Evolutionary conservation across 108 stramenopile genomes (phyloP), one percentile per base, ranked within the genome.

Genomic region (Cylindrotheca closterium): DNA sequence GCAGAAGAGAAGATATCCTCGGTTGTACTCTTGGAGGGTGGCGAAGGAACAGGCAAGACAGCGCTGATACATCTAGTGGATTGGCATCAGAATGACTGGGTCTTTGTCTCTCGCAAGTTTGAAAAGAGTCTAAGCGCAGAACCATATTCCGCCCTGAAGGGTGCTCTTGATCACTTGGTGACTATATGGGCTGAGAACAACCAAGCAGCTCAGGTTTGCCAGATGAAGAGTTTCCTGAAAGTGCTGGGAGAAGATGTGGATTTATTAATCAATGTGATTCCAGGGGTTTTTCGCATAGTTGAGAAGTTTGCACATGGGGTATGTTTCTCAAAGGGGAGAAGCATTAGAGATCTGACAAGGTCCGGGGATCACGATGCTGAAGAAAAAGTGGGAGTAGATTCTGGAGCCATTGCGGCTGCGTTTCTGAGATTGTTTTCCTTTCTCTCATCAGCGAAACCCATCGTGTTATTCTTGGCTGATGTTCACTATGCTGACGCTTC

Each of bases 401-500:
- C 37, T 15, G 37, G 7, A 7, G 37, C 37, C 37, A 15, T 42
- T 10, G 37, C 37, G 7, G 37, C 37, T 15, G 37, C 37, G 7
- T 42, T 42, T 15, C 15, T 42, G 37, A 42, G 37, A 42, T 10
- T 42, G 10, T 42, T 42, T 42, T 42, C 37, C 10, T 42, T 42
- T 42, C 37, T 42, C 15, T 42, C 37, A 42, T 42, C 37, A 10
- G 37, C 37, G 15, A 42, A 15, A 42, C 37, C 37, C 7, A 42
- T 65, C 27, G 34, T 65, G 12, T 30, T 77, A 18, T 73, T 84
- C 51, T 42, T 84, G 4, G 83, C 80, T 60, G 77, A 84, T 65
- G 1, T 84, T 1, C 82, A 84, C 30, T 80, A 79, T 79, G 79
- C 79, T 25, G 79, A 84, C 47, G 19, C 30, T 5, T 55, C 75